Base-by-base conservation (phyloP, 2,329 filamentous ascomycete species). In the Fusarium phyllophilum region DNA sequence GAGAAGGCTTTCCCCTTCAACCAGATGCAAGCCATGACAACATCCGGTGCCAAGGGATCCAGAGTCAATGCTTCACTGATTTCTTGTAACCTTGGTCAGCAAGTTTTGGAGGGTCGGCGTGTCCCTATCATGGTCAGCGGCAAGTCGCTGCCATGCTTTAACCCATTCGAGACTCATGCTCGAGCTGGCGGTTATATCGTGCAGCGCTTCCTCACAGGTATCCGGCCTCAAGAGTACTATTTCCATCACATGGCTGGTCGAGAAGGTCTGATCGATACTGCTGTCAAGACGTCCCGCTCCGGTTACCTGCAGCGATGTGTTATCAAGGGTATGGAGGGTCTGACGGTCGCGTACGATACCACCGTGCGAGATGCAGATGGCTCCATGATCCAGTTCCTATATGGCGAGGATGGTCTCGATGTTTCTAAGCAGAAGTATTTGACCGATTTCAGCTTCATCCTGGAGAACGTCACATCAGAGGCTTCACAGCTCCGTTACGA, bases 231-330 rank as follows among this genome's bases (percentile, higher is more conserved):
- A 79, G 97, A 99, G 82, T 99, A 98, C 83, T 99, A 96, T 82
- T 99, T 99, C 87, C 96, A 99, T 89, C 95, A 97, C 83, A 99
- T 99, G 97, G 96, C 96, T 79, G 97, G 97, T 78, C 91, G 96
- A 85, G 97, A 99, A 88, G 96, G 96, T 87, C 86, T 99, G 75
- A 99, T 99, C 80, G 96, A 99, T 88, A 99, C 96, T 26, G 96
- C 96, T 73, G 96, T 99, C 82, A 99, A 99, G 85, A 99, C 96
- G 4, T 97, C 96, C 15, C 92, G 96, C 80, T 98, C 96, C 34
- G 97, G 96, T 69, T 99, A 99, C 81, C 87, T 99, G 58, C 96
- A 99, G 82, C 89, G 97, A 80, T 99, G 96, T 88, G 88, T 99
- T 72, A 97, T 99, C 85, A 99, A 99, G 85, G 96, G 96, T 70